Base-by-base conservation (phyloP, 306 rosid species). In the Ochetophila trinervis region DNA sequence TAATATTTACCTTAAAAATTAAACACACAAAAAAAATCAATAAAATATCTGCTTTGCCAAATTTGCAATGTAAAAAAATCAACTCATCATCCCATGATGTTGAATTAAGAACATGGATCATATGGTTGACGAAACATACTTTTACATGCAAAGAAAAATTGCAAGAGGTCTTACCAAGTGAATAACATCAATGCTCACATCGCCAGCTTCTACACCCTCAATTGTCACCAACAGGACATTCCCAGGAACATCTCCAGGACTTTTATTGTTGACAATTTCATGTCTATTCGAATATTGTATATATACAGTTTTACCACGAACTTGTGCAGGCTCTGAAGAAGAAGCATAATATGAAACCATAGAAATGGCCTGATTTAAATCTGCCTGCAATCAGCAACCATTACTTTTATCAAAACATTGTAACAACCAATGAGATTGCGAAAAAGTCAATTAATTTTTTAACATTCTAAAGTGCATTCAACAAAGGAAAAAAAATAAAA, bases 291-390 rank as follows among this genome's bases (percentile, higher is more conserved):
- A 90, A 78, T 90, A 90, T 76, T 90, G 97, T 72, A 90, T 87
- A 73, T 90, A 90, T 8, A 90, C 95, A 21, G 95, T 90, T 79
- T 90, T 87, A 22, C 95, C 95, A 74, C 97, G 95, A 74, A 90
- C 82, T 57, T 87, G 91, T 5, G 97, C 97, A 30, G 97, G 97
- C 65, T 90, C 97, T 0, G 97, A 90, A 76, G 95, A 90, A 30
- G 97, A 90, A 20, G 95, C 95, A 71, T 87, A 90, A 73, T 90
- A 90, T 12, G 97, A 90, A 69, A 90, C 95, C 97, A 90, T 90
- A 16, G 91, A 84, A 51, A 90, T 90, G 62, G 97, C 95, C 80
- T 87, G 95, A 82, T 91, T 91, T 80, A 84, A 76, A 79, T 91
- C 97, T 23, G 61, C 83, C 97, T 91, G 91, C 36, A 55, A 80